Base-by-base conservation (phyloP, 768 basidiomycete species). In the Naganishia antarctica region DNA sequence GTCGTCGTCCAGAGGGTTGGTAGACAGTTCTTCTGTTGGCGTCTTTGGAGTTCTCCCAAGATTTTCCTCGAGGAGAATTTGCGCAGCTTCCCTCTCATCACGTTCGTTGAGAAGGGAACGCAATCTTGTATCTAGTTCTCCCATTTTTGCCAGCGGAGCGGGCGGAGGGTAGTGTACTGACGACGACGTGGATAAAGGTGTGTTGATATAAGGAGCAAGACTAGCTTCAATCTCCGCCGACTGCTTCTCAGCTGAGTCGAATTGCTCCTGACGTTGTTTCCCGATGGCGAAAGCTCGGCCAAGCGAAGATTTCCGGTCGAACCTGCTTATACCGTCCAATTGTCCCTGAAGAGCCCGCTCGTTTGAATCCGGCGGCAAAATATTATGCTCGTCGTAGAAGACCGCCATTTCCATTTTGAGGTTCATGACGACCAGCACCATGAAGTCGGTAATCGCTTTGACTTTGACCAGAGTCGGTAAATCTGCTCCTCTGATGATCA, bases 151-250 rank as follows among this genome's bases (percentile, higher is more conserved):
- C 43, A 99, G 84, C 7, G 92, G 88, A 72, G 90, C 87, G 4
- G 96, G 96, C 25, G 94, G 91, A 15, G 87, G 89, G 74, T 96
- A 96, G 4, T 90, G 85, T 49, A 97, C 80, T 0, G 92, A 91
- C 0, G 93, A 88, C 2, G 93, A 97, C 45, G 91, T 89, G 1
- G 96, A 98, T 31, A 97, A 88, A 72, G 91, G 91, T 1, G 89
- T 92, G 66, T 81, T 85, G 69, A 82, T 80, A 74, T 96, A 99
- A 1, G 89, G 88, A 43, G 88, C 84, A n/a, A 93, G 81, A 50
- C 26, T 60, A 25, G 62, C 66, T 12, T 66, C 68, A 28, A 62
- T 66, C 25, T 72, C 69, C 6, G 48, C 48, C n/a, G 49, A 53
- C 28, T 53, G 50, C 26, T 47, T 50, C 29, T 63, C 49, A 13